Conservation (phyloP, 352 stramenopile species). For the Phytophthora capsici region DNA sequence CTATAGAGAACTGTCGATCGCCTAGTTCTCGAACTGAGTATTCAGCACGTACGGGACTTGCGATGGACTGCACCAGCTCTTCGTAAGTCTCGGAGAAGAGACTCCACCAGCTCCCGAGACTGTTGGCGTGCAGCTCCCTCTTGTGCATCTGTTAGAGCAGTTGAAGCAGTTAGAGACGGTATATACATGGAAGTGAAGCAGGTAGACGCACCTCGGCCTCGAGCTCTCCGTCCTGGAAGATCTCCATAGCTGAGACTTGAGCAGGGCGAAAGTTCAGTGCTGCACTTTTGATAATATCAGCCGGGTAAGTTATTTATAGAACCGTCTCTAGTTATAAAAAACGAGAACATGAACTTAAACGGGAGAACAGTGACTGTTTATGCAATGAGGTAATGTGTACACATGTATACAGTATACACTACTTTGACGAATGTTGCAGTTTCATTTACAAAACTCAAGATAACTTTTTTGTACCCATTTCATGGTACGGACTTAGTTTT, state of each 20-base stretch:
- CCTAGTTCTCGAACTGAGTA: conserved; percentile 71
- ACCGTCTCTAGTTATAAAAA: too few relatives aligned
- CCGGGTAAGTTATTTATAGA: neutral
- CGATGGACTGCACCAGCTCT: conserved; percentile 76
- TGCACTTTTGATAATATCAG: conserved; percentile 6
- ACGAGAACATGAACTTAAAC: conserved; percentile 10
- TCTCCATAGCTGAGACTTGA: conserved; percentile 59
- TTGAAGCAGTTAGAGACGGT: conserved; percentile 9
- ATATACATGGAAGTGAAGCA: neutral
- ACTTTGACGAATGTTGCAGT: too few relatives aligned
- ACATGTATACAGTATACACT: too few relatives aligned
- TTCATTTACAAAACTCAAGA: too few relatives aligned
- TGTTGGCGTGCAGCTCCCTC: conserved; percentile 58
- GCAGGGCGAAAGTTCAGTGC: neutral
- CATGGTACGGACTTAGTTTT: too few relatives aligned
- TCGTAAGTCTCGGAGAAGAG: conserved; percentile 80
- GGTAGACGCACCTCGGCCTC: conserved; percentile 64
- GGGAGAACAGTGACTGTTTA: neutral
- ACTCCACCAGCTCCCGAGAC: conserved; percentile 67
- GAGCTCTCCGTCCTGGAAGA: conserved; percentile 82
- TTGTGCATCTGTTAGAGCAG: conserved; percentile 50
- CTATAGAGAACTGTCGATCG: conserved; percentile 24
- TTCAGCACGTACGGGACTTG: conserved; percentile 58
- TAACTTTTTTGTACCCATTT: too few relatives aligned
- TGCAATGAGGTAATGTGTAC: neutral